Evolutionary conservation across 352 stramenopile species (phyloP), one percentile per base, ranked within the genome.

Genomic region (Pythium folliculosum): DNA sequence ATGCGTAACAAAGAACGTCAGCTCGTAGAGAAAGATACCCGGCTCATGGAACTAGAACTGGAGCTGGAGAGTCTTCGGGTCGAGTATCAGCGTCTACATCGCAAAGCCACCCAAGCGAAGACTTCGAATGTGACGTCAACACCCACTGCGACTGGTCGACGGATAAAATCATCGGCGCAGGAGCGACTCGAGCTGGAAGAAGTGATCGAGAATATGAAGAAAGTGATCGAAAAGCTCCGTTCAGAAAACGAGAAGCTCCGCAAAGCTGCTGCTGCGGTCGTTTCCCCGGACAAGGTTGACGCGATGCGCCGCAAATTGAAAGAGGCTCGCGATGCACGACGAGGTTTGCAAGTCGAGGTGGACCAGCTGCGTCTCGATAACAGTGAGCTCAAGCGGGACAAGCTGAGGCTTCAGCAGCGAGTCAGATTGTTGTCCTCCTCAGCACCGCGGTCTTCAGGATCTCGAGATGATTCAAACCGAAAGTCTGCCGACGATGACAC

Each of bases 181-280:
- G 82, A 93, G 50, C 73, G 80, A 5, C 60, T 77, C 17, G 82
- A 90, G 65, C 76, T 95, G 1, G 83, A 95, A 58, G 75, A 88
- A 50, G 81, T 95, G 59, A 85, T 92, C 37, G 79, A 81, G 27
- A 91, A 88, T 48, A 92, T 94, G 84, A 95, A 92, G 62, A 82
- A 80, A 44, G 82, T 91, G 35, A 94, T 92, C 32, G 82, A 92
- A 38, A 91, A 89, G 62, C 73, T 94, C 2, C 87, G 84, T 8
- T 52, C 60, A 3, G 87, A 95, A 54, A 95, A 94, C 38, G 84
- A 89, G 17, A 79, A 78, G 23, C 71, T 93, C 0, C 75, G 78
- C 22, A 81, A 79, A 54, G 75, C 44, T 6, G 47, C 51, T 1
- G 16, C 60, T 5, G 25, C 38, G 6, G 10, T 53, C 23, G 55